Conservation (phyloP, 1,284 basidiomycete species). For the Farysia itapuensis region DNA sequence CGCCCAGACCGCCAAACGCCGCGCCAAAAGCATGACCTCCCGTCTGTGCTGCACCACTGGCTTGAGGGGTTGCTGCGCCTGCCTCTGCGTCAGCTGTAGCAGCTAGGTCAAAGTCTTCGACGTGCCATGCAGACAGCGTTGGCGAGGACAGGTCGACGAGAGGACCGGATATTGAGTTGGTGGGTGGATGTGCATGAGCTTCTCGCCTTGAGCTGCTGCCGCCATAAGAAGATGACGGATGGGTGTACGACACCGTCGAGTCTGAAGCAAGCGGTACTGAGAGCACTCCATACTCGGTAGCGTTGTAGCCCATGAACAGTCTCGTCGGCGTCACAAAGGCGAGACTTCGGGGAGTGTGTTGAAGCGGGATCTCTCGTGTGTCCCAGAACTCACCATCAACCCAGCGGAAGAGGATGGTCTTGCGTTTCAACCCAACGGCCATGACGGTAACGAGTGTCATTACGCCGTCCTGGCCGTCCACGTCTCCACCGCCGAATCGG, state of each 20-base stretch:
- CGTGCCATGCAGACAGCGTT: conserved; percentile 26
- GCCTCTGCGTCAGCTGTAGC: conserved; percentile 1
- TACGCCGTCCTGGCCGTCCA: conserved; percentile 22
- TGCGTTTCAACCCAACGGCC: conserved; percentile 80
- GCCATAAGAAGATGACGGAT: conserved; percentile 17
- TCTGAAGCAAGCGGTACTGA: conserved; percentile 62
- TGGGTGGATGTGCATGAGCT: conserved; percentile 23
- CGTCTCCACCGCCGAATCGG: conserved; percentile 26
- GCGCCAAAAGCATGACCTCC: conserved; percentile 18
- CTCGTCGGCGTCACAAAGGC: conserved; percentile 70
- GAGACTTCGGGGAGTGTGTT: conserved; percentile 79
- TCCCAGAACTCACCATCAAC: conserved; percentile 76
- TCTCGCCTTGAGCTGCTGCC: conserved; percentile 19
- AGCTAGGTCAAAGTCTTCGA: conserved; percentile 33
- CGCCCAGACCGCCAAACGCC: conserved; percentile 68
- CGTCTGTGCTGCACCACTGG: not conserved
- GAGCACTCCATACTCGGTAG: conserved; percentile 75
- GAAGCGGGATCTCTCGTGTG: conserved; percentile 73
- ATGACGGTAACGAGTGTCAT: conserved; percentile 69
- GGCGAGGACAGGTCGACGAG: conserved; percentile 28
- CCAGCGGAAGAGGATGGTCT: conserved; percentile 83
- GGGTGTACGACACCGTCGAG: conserved; percentile 33
- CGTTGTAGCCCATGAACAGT: conserved; percentile 73
- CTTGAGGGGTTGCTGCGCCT: not conserved
- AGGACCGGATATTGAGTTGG: conserved; percentile 29